Evolutionary conservation across 768 basidiomycete species (phyloP).

Genomic region (Pleurotus ostreatus): DNA sequence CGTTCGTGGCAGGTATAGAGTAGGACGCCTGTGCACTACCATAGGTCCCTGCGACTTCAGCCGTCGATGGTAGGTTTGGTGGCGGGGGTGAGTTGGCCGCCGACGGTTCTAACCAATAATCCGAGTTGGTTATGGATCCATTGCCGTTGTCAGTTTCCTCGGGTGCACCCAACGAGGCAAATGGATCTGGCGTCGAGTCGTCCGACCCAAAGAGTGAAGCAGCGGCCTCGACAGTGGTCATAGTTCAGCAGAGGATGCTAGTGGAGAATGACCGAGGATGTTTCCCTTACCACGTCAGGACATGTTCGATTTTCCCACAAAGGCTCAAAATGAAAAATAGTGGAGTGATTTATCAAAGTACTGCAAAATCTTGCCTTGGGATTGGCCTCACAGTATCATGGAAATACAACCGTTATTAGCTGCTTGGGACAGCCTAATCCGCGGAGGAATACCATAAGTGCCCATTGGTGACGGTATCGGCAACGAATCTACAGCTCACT

Average conservation of each 20-base stretch:
- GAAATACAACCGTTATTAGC: too few relatives aligned
- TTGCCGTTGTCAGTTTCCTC: background rate
- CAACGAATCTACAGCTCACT: too few relatives aligned
- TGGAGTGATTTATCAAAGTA: too few relatives aligned
- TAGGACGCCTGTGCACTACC: background rate
- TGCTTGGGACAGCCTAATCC: too few relatives aligned
- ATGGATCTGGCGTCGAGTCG: constrained; percentile 59
- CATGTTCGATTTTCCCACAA: constrained; percentile 7
- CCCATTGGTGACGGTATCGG: too few relatives aligned
- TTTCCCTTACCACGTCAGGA: constrained; percentile 8
- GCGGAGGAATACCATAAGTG: too few relatives aligned
- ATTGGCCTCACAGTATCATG: too few relatives aligned
- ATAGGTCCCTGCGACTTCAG: too few relatives aligned
- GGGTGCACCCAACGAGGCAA: constrained; percentile 51
- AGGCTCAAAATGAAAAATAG: background rate
- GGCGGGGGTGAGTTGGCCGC: background rate
- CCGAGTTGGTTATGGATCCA: background rate
- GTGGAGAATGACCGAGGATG: background rate
- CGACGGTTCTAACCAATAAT: background rate
- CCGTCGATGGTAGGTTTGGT: background rate
- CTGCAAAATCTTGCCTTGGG: too few relatives aligned
- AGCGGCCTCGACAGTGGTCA: constrained; percentile 73
- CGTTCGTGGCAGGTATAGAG: constrained; percentile 6
- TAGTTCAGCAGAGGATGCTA: constrained; percentile 21
- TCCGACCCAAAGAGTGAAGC: constrained; percentile 75